phyloP scores from a whole-genome alignment of 495 filamentous ascomycete genomes.

The Letharia lupina region DNA sequence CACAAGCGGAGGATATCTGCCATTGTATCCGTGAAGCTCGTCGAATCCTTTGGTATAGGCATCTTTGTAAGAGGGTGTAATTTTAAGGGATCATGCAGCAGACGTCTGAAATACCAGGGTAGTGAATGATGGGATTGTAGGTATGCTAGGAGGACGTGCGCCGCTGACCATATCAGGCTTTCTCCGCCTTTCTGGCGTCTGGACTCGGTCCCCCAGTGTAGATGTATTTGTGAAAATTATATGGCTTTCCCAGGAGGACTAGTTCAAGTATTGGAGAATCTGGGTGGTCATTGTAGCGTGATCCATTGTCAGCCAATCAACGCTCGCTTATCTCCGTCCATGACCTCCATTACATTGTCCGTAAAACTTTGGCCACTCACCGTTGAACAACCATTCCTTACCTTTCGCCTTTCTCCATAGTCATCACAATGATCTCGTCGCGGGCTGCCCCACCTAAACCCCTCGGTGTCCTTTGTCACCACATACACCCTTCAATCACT shows the following conservation, averaged over 20 bases:
- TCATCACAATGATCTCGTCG: constrained; percentile 14
- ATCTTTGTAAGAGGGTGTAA: background rate
- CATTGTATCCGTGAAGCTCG: constrained; percentile 33
- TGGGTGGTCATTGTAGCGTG: background rate
- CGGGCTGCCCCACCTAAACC: constrained; percentile 33
- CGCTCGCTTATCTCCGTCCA: constrained; percentile 15
- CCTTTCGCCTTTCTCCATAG: background rate
- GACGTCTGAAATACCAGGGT: background rate
- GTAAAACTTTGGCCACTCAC: constrained; percentile 8
- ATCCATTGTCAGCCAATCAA: constrained; percentile 15
- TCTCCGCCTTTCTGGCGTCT: background rate
- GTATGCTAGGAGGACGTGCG: background rate
- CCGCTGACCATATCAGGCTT: too few species aligned
- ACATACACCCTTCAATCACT: constrained; percentile 43
- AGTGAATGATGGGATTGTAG: background rate
- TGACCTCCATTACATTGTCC: constrained; percentile 13
- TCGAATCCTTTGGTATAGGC: constrained; percentile 18
- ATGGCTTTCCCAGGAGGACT: background rate
- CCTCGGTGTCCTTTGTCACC: constrained; percentile 47
- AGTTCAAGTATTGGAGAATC: background rate
- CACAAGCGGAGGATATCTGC: constrained; percentile 36
- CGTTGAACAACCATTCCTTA: background rate
- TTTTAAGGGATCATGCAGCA: background rate
- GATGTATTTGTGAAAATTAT: background rate
- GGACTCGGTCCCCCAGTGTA: background rate